Base-by-base conservation (phyloP, 176 grass and related monocot species). In the Rhynchospora breviuscula region DNA sequence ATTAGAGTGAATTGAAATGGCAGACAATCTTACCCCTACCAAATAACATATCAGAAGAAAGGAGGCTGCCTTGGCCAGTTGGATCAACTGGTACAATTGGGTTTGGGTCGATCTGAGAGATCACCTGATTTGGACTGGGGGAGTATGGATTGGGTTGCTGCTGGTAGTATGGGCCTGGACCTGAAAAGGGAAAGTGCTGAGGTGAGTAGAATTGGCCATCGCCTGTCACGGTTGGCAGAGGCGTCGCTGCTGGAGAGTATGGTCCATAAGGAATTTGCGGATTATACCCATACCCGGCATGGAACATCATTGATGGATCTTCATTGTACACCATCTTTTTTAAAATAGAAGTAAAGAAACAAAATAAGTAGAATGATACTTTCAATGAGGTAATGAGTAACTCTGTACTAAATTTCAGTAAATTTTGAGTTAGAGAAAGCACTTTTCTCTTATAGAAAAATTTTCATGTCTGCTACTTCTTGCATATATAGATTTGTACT, bases 161-260 rank as follows among this genome's bases (percentile, higher is more conserved):
- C 68, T 91, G 95, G 87, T 94, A 98, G 87, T 93, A 98, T 85
- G 93, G 84, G 73, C 88, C 96, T 64, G 91, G 67, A 78, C 88
- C 96, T 84, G 93, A 94, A 85, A 93, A 99, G 78, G 93, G 94
- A 83, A 98, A 93, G 83, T 95, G 91, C 88, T 95, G 93, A 88
- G 92, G 88, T 52, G 92, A 84, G 86, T 98, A 98, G 83, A 87
- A 88, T 82, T 98, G 96, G 63, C 85, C 90, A 89, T 95, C 93
- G 87, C 96, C 89, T 85, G 84, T 87, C 86, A 91, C 87, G 86
- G 78, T 64, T 23, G 92, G 91, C 87, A 93, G 86, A 83, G 92
- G 95, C 23, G 91, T 93, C 21, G 93, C 80, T 75, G 92, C 92
- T 59, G 93, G 93, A 88, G 96, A 93, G 90, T 95, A 99, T 61